A percentile compares a stretch with the other conserved stretches of the same genome.
Conservation (phyloP, 768 basidiomycete species). For the Lactarius sp. region DNA sequence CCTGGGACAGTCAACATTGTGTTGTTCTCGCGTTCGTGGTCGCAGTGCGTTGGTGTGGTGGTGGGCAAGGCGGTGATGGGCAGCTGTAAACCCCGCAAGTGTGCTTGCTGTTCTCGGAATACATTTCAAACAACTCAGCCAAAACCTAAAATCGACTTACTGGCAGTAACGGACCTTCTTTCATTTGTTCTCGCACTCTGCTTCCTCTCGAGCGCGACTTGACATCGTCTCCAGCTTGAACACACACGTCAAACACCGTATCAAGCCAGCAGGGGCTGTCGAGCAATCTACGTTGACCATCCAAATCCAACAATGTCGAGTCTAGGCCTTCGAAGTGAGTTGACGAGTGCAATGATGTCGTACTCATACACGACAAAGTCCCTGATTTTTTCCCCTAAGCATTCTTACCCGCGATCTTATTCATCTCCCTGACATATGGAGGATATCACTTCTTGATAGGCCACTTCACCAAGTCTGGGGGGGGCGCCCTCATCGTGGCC, state of each 20-base stretch:
- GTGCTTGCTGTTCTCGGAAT: too few species aligned
- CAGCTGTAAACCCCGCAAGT: too few species aligned
- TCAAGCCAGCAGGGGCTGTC: not conserved
- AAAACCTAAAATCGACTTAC: too few species aligned
- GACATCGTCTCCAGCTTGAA: too few species aligned
- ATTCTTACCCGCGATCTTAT: slow-evolving; percentile 17
- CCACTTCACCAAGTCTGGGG: slow-evolving; percentile 21
- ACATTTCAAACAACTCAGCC: too few species aligned
- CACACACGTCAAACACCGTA: not conserved
- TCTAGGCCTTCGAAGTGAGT: slow-evolving; percentile 8
- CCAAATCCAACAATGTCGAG: not conserved
- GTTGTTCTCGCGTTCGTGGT: too few species aligned
- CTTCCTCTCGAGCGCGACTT: too few species aligned
- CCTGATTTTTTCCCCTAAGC: not conserved
- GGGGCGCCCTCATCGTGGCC: not conserved
- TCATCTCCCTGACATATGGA: slow-evolving; percentile 9
- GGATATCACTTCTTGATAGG: slow-evolving; percentile 16
- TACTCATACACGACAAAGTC: not conserved
- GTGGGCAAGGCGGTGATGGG: too few species aligned
- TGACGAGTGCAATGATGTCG: not conserved
- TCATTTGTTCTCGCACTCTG: too few species aligned
- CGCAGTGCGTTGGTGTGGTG: too few species aligned
- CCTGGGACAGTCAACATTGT: too few species aligned
- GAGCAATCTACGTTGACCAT: not conserved
- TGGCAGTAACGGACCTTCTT: too few species aligned